phyloP scores from a whole-genome alignment of 140 eudicot genomes.

The Cichorium intybus region DNA sequence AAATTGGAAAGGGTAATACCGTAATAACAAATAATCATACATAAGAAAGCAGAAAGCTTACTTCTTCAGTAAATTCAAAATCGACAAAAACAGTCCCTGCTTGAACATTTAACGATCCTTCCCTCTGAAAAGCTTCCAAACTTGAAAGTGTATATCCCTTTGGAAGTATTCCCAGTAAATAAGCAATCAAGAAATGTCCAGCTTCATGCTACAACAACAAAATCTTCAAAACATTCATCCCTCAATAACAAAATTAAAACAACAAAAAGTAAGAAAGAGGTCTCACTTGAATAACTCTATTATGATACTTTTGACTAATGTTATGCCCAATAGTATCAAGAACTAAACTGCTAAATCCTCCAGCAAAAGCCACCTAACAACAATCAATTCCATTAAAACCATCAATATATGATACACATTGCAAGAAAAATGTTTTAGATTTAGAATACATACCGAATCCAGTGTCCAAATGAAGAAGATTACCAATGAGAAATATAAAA shows the following conservation, averaged over 20 bases:
- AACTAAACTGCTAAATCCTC: constrained; percentile 68
- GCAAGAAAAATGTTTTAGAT: constrained; percentile 7
- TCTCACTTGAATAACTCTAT: constrained; percentile 83
- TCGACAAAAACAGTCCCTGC: constrained; percentile 95
- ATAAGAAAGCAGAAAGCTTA: too few relatives aligned
- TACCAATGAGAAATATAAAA: constrained; percentile 56
- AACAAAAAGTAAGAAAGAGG: constrained; percentile 10
- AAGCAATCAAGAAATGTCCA: constrained; percentile 82
- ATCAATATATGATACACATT: not conserved
- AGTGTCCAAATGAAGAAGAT: constrained; percentile 64
- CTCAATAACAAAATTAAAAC: not conserved
- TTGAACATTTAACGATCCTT: constrained; percentile 94
- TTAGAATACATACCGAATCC: constrained; percentile 53
- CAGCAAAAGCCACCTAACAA: constrained; percentile 62
- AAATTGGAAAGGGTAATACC: constrained; percentile 4
- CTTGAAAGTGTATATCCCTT: constrained; percentile 76
- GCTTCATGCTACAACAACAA: constrained; percentile 71
- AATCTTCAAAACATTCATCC: not conserved
- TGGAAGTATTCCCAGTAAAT: constrained; percentile 80
- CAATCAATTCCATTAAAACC: constrained; percentile 19
- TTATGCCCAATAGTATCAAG: constrained; percentile 90
- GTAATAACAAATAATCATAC: too few relatives aligned
- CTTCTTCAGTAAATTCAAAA: constrained; percentile 83
- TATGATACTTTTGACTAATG: constrained; percentile 82
- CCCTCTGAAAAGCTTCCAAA: constrained; percentile 77